Base-by-base conservation (phyloP, 2,329 filamentous ascomycete genomes). In the Colletotrichum australisinense region DNA sequence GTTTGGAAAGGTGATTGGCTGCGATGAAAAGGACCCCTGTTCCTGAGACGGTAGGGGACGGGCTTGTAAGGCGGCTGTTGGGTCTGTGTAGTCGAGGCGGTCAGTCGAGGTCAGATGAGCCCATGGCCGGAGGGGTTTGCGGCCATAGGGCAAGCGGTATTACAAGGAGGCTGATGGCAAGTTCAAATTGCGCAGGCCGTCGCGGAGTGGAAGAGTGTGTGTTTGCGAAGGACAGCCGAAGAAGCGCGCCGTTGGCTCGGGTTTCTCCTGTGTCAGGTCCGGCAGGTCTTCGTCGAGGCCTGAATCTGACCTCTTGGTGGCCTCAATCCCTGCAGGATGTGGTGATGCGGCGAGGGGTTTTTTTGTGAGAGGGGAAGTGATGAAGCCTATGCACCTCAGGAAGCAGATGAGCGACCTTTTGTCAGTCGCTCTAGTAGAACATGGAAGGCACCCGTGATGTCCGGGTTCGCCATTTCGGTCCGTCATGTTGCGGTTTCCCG, bases 31-130 rank as follows among this genome's bases (percentile, higher is more conserved):
- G 16, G 24, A 66, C 38, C 70, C 70, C 67, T 73, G 70, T 70
- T 53, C 60, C 60, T 65, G 67, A 70, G 70, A 70, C 67, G 60
- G 38, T 49, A 73, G 56, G 70, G 59, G 55, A 57, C 26, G 60
- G 32, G 56, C 26, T 26, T 57, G 55, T 52, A 65, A 42, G 67
- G 70, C 70, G 70, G 70, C 60, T 73, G 67, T 60, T 55, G 70
- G 66, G 70, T 55, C 1, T 56, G 66, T 26, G 59, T 53, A 55
- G 62, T 59, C 46, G 68, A 70, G 70, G 70, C 67, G 70, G 70
- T 73, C 70, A 70, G 67, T 70, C 49, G 55, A 73, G 70, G 60
- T 73, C 70, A 73, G 70, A 73, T 70, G 70, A 70, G 67, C 70
- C 55, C 58, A 56, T 38, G 67, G 67, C 24, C 67, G 56, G 67